Base-by-base conservation (phyloP, 1,139 yeast genomes). In the Zygoascus sp. region DNA sequence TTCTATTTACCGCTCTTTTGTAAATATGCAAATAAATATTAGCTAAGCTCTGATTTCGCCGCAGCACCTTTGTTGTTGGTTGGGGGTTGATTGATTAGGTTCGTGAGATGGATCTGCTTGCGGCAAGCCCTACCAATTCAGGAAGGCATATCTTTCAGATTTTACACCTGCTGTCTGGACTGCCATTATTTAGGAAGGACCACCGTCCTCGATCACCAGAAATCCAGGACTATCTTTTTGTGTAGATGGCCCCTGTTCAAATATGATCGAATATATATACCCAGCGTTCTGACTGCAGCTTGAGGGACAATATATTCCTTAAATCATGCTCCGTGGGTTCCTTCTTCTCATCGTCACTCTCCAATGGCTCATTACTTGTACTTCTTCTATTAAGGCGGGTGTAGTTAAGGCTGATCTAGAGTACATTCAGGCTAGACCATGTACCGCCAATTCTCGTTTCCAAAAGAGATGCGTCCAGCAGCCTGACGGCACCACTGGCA, bases 321-420 rank as follows among this genome's bases (percentile, higher is more conserved):
- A n/a, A n/a, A n/a, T n/a, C n/a, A n/a, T 3, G 7, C 28, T 3
- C 28, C 28, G n/a, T 25, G 28, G n/a, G 19, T 13, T 35, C 16
- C 25, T 10, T 21, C 39, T 20, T 35, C 25, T 35, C 11, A 7
- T 34, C 22, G 9, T 13, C 39, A 11, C 5, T 21, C 23, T 34
- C 5, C 15, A n/a, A 10, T 19, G 39, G 39, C 16, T 35, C 11
- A 13, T 20, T 22, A 11, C 15, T 4, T 5, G 27, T 21, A 28
- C 35, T 13, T 27, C 19, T n/a, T 25, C 25, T 20, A 22, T 16
- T 17, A 25, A 25, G 10, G 39, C 40, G 5, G 45, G 45, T 10
- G 50, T 52, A 10, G 50, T 52, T 2, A 40, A 49, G 42, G 46
- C 49, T 25, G 44, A 49, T 20, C 34, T 52, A 10, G 50, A 47